phyloP scores from a whole-genome alignment of 2,329 filamentous ascomycete genomes.

The Atkinsonella texensis region DNA sequence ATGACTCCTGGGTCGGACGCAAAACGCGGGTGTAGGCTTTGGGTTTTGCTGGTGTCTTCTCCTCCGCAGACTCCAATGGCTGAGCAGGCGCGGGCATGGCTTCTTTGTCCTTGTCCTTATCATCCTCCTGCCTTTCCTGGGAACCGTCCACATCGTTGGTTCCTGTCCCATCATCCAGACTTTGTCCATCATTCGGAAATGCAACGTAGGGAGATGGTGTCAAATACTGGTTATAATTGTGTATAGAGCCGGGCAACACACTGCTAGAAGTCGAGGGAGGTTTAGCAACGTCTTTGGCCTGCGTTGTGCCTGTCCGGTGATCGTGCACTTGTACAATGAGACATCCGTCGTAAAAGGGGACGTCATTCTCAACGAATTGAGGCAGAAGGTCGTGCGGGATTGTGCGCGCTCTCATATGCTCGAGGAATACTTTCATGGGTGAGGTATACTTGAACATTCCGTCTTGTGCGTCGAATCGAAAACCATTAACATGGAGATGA shows the following conservation, averaged over 20 bases:
- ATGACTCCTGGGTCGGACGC: conserved; percentile 66
- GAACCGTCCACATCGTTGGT: conserved; percentile 25
- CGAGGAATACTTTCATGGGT: conserved; percentile 71
- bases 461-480: conserved; percentile 87
- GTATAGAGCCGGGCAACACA: conserved; percentile 65
- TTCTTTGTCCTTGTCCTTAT: conserved; percentile 44
- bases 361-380: conserved; percentile 57
- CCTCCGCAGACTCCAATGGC: conserved; percentile 29
- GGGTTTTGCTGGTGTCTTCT: conserved; percentile 34
- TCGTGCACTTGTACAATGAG: conserved; percentile 92
- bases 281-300: conserved; percentile 45
- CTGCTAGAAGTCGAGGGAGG: conserved; percentile 43
- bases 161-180: conserved; percentile 13
- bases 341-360: conserved; percentile 86
- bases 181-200: conserved; percentile 51
- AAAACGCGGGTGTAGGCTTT: conserved; percentile 69
- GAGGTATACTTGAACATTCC: conserved; percentile 87
- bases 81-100: conserved; percentile 42
- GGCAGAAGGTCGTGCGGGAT: conserved; percentile 83
- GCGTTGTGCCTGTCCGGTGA: conserved; percentile 52
- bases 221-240: conserved; percentile 82
- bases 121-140: conserved; percentile 17
- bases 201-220: conserved; percentile 80
- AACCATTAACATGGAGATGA: conserved; percentile 75
- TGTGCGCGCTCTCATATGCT: conserved; percentile 64